Conservation (phyloP, 2,329 filamentous ascomycete species). For the Zelopaecilomyces penicillatus region DNA sequence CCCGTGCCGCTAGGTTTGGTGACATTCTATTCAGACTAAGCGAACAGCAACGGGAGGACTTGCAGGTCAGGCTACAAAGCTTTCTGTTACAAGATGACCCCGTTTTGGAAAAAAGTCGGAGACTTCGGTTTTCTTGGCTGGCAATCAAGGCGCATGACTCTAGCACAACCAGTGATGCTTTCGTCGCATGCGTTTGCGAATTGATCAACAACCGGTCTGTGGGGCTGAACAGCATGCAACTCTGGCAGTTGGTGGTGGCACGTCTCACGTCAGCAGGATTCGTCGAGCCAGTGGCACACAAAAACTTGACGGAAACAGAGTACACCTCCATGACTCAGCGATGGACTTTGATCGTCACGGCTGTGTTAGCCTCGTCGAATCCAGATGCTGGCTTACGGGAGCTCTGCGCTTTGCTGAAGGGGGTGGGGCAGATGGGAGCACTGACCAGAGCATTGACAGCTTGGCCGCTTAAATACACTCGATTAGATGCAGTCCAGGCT, state of each 20-base stretch:
- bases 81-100: slow-evolving; percentile 10
- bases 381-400: slow-evolving; percentile 6
- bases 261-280: slow-evolving; percentile 7
- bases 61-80: slow-evolving; percentile 7
- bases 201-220: neutral
- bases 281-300: slow-evolving; percentile 3
- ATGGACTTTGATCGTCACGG: slow-evolving; percentile 12
- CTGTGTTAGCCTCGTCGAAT: slow-evolving; percentile 4
- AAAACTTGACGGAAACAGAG: slow-evolving; percentile 5
- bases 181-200: slow-evolving; percentile 8
- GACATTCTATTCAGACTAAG: slow-evolving; percentile 9
- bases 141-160: slow-evolving; percentile 13
- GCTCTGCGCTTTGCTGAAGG: slow-evolving; percentile 9
- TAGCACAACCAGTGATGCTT: slow-evolving; percentile 7
- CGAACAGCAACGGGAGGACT: slow-evolving; percentile 3
- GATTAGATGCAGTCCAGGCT: slow-evolving; percentile 9
- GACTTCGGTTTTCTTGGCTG: slow-evolving; percentile 16
- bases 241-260: slow-evolving; percentile 15
- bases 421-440: slow-evolving; percentile 10
- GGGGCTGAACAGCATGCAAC: slow-evolving; percentile 10
- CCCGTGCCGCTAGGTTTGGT: slow-evolving; percentile 12
- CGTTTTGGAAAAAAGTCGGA: slow-evolving; percentile 3
- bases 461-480: slow-evolving; percentile 3
- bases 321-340: slow-evolving; percentile 11
- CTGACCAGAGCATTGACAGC: slow-evolving; percentile 7